These are phyloP conservation scores for Fusarium armeniacum DNA, from an alignment of 2,329 filamentous ascomycete genomes.

Conservation along the genomic window DNA sequence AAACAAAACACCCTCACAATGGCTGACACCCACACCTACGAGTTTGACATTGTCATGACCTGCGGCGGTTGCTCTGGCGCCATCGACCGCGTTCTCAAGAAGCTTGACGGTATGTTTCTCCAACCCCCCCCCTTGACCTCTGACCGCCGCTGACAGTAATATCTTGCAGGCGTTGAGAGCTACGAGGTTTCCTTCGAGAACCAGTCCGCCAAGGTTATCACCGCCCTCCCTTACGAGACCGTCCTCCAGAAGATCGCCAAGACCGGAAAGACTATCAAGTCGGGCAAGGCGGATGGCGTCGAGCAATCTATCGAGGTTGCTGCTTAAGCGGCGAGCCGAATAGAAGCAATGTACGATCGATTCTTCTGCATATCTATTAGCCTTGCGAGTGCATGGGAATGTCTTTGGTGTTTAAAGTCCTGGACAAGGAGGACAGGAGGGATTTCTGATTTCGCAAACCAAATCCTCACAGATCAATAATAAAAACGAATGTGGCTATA, in stretches of 20 bases:
- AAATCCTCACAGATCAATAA: slow-evolving; percentile 28
- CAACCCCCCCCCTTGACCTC: too few species aligned
- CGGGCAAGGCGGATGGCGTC: slow-evolving; percentile 77
- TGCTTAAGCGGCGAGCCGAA: slow-evolving; percentile 40
- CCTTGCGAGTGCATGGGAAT: slow-evolving; percentile 38
- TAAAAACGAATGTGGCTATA: slow-evolving; percentile 14
- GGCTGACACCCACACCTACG: slow-evolving; percentile 88
- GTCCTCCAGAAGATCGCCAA: slow-evolving; percentile 92
- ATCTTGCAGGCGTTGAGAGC: slow-evolving; percentile 79
- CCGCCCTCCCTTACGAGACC: slow-evolving; percentile 80
- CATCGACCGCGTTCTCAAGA: slow-evolving; percentile 91
- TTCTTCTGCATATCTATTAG: slow-evolving; percentile 40
- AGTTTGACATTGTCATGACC: slow-evolving; percentile 94
- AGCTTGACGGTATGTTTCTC: slow-evolving; percentile 79
- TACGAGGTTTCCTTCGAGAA: slow-evolving; percentile 90
- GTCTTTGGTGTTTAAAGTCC: slow-evolving; percentile 41
- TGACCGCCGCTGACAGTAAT: slow-evolving; percentile 26
- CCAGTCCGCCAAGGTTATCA: slow-evolving; percentile 84
- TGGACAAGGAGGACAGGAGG: slow-evolving; percentile 33
- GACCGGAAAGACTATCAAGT: slow-evolving; percentile 93
- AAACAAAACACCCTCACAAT: slow-evolving; percentile 61
- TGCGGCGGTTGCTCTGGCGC: slow-evolving; percentile 97
- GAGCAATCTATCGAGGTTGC: slow-evolving; percentile 64
- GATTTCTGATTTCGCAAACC: slow-evolving; percentile 32
- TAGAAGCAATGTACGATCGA: slow-evolving; percentile 13